Evolutionary conservation across 2,329 filamentous ascomycete species (phyloP), one percentile per base, ranked within the genome.

Genomic region (Fusarium haematococcum): DNA sequence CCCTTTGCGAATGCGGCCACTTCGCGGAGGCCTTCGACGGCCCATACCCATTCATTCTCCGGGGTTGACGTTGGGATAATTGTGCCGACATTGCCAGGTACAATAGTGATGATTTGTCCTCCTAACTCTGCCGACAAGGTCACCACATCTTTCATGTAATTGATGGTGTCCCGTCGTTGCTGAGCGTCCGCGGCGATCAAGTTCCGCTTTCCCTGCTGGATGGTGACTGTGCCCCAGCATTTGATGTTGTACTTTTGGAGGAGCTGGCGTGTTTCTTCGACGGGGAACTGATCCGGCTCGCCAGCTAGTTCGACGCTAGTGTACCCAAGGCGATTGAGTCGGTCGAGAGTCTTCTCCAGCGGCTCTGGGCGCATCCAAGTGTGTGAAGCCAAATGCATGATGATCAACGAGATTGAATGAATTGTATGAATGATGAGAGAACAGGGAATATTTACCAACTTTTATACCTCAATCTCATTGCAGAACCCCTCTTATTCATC

Each of bases 311-410:
- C 75, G 5, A 76, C 52, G 2, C 74, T 75, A 4, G 69, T 65
- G 20, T 76, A 77, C 4, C 71, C 65, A 18, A 75, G 62, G 20
- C 23, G 43, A 11, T 18, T 61, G 14, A 75, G 71, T 0, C 71
- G 69, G 4, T 71, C 23, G 1, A 76, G 65, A 10, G 71, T 77
- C n/a, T 54, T 61, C 11, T 75, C 72, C 0, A 77, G 63, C 11
- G 70, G 52, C 43, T 75, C 72, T 8, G 70, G 68, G 10, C 74
- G 70, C 74, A 77, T 77, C 75, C 72, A 77, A 4, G 67, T 77
- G 35, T 77, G 74, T 14, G 74, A 63, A 48, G 65, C 73, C 2
- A 75, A 45, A 65, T 77, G 75, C 75, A 77, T 77, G 14, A 5
- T 30, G 23, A 37, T 27, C 6, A 6, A 30, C 0, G 33, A 2